These are phyloP conservation scores for Drosera spatulata DNA, from an alignment of 179 eudicot genomes.

Conservation along the genomic window DNA sequence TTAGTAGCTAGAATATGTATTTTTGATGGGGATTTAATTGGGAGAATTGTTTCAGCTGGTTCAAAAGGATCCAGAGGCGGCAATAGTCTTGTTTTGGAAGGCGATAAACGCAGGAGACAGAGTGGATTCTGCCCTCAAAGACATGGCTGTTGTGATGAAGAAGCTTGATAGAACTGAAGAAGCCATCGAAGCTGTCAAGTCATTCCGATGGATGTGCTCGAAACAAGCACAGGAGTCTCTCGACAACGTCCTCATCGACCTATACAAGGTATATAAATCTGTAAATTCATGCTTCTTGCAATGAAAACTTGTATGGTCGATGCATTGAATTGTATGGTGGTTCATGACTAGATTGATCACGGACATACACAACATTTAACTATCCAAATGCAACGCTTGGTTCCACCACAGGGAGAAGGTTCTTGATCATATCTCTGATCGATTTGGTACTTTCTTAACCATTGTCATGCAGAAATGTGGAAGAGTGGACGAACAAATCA, in stretches of 20 bases:
- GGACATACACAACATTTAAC: too few relatives aligned
- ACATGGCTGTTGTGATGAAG: constrained; percentile 92
- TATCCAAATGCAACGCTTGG: too few relatives aligned
- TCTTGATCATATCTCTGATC: too few relatives aligned
- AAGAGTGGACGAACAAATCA: constrained; percentile 63
- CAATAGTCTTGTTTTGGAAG: constrained; percentile 75
- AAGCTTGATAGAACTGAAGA: constrained; percentile 75
- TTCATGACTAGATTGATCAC: too few relatives aligned
- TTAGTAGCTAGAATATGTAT: too few relatives aligned
- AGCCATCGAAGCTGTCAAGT: constrained; percentile 82
- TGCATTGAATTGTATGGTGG: too few relatives aligned
- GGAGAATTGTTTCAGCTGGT: constrained; percentile 31
- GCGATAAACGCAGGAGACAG: constrained; percentile 90
- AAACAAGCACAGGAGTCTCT: constrained; percentile 76
- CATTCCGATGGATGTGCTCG: constrained; percentile 78
- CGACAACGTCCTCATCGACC: constrained; percentile 71
- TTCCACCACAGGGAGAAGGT: too few relatives aligned
- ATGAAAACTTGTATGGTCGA: too few relatives aligned
- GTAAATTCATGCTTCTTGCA: too few relatives aligned
- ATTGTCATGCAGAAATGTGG: constrained; percentile 46
- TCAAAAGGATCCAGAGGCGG: constrained; percentile 75
- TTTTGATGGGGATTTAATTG: too few relatives aligned
- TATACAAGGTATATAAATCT: constrained; percentile 29
- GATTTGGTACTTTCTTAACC: constrained; percentile 20
- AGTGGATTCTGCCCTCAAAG: constrained; percentile 85